These are phyloP conservation scores for Malassezia nana DNA, from an alignment of 1,284 basidiomycete genomes.

Conservation along the genomic window DNA sequence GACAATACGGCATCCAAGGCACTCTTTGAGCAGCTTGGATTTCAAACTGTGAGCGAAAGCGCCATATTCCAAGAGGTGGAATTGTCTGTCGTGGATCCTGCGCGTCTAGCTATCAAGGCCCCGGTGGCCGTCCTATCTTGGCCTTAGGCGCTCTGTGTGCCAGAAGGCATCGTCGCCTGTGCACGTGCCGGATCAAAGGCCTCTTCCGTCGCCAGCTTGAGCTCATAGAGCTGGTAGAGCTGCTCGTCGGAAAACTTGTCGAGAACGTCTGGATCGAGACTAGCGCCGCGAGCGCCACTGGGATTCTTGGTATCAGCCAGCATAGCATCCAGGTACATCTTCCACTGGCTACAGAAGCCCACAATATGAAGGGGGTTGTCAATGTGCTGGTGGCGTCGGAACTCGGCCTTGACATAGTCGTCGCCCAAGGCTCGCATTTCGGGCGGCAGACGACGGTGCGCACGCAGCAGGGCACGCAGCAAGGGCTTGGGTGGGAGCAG, in stretches of 20 bases:
- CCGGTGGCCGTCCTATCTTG: constrained; percentile 1
- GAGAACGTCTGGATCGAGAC: constrained; percentile 29
- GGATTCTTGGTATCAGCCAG: constrained; percentile 24
- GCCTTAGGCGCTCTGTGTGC: neutral
- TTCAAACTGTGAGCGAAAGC: constrained; percentile 5
- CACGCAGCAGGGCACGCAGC: constrained; percentile 40
- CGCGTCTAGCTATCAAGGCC: neutral
- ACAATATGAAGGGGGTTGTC: constrained; percentile 46
- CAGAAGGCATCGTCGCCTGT: constrained; percentile 17
- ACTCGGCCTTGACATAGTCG: constrained; percentile 47
- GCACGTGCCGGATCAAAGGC: constrained; percentile 34
- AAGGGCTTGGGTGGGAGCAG: constrained; percentile 42
- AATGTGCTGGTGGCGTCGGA: constrained; percentile 33
- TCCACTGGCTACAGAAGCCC: constrained; percentile 47
- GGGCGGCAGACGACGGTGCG: constrained; percentile 30
- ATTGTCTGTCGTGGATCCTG: neutral
- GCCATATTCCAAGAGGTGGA: constrained; percentile 16
- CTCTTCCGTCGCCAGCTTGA: constrained; percentile 37
- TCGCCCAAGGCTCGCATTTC: constrained; percentile 48
- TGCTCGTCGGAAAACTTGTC: constrained; percentile 47
- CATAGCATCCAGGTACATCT: constrained; percentile 44
- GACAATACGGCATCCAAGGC: constrained; percentile 23
- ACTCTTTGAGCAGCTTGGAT: constrained; percentile 34
- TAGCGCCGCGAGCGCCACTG: constrained; percentile 22
- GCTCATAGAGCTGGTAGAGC: constrained; percentile 47